Percentiles rank a stretch among this genome's conserved stretches.
Evolutionary conservation across 345 rosid species (phyloP).

Genomic region (Eucalyptus cladocalyx): DNA sequence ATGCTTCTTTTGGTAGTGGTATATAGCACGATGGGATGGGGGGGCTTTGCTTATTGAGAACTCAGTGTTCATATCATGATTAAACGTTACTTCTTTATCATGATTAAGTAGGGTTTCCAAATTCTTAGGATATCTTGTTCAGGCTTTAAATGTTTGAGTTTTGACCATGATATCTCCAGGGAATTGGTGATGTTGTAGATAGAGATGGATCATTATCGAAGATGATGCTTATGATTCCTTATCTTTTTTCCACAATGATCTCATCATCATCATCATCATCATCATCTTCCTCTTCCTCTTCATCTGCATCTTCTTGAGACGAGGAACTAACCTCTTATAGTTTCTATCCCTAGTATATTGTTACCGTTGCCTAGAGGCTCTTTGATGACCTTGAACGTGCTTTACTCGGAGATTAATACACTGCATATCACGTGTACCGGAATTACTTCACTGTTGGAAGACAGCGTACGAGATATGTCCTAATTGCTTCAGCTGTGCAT

Average conservation of each 20-base stretch:
- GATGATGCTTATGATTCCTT: neutral
- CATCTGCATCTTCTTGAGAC: neutral
- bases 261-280: neutral
- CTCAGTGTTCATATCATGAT: neutral
- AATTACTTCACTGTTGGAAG: neutral
- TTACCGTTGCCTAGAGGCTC: neutral
- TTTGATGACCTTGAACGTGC: neutral
- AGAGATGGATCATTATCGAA: neutral
- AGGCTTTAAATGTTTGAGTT: neutral
- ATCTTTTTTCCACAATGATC: neutral
- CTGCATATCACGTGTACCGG: neutral
- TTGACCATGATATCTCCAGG: neutral
- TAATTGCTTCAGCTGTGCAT: neutral
- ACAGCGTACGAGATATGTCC: neutral
- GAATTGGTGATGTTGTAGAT: constrained; percentile 19
- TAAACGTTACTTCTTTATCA: neutral
- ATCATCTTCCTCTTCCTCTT: fast-evolving
- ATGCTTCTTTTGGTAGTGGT: neutral
- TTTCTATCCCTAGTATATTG: neutral
- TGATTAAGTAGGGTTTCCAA: neutral
- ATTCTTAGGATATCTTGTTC: neutral
- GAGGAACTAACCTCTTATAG: neutral
- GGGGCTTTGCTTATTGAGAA: neutral
- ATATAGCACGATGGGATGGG: neutral
- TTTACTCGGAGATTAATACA: neutral